phyloP scores from a whole-genome alignment of 345 rosid species.

The Moringa oleifera region DNA sequence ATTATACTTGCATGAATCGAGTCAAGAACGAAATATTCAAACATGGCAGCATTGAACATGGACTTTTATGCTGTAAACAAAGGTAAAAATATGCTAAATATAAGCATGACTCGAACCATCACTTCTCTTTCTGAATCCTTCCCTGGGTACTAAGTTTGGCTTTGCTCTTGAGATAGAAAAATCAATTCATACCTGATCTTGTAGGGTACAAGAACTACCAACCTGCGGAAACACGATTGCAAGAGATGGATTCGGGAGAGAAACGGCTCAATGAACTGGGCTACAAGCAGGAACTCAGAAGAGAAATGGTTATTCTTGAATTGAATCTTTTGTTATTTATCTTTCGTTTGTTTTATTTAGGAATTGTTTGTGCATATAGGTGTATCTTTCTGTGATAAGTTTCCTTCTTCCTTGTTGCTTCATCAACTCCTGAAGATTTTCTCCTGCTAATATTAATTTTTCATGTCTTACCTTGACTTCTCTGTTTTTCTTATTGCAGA shows the following conservation, averaged over 20 bases:
- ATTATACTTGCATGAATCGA: slow-evolving; percentile 8
- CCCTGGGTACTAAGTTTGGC: background rate
- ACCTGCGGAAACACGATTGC: background rate
- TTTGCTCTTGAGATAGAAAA: background rate
- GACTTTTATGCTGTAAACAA: background rate
- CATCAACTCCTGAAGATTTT: background rate
- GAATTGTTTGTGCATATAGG: too few relatives aligned
- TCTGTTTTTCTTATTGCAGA: slow-evolving; percentile 22
- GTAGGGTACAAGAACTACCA: background rate
- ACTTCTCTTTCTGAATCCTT: slow-evolving; percentile 2
- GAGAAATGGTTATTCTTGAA: slow-evolving; percentile 43
- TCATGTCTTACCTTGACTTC: background rate
- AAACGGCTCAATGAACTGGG: slow-evolving; percentile 58
- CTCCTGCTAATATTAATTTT: too few relatives aligned
- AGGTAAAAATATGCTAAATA: background rate
- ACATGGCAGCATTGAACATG: background rate
- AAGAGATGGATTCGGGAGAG: slow-evolving; percentile 58
- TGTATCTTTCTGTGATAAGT: too few relatives aligned
- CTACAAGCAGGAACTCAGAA: slow-evolving; percentile 59
- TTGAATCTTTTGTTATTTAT: background rate
- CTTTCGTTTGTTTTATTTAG: background rate
- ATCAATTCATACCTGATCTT: background rate
- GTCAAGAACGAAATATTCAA: slow-evolving; percentile 13
- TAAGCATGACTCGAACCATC: slow-evolving; percentile 8
- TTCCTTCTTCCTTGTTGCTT: background rate